A percentile compares a stretch with the other conserved stretches of the same genome.
Evolutionary conservation across 202 grass and related monocot species (phyloP).

Genomic region (Elaeis oleifera): DNA sequence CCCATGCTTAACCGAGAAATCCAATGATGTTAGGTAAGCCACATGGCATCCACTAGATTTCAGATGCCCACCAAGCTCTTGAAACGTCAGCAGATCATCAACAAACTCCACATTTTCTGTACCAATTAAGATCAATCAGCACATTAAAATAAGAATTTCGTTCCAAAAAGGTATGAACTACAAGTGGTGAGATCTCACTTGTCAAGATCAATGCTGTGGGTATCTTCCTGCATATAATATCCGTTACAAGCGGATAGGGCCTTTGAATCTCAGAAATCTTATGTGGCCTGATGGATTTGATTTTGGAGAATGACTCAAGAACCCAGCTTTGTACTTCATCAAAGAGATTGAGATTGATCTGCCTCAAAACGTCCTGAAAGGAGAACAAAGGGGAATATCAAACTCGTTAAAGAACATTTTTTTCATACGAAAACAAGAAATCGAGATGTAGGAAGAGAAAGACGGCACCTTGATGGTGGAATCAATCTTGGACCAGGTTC

Average conservation of each 20-base stretch:
- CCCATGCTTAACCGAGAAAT: conserved; percentile 54
- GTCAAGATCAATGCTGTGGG: conserved; percentile 65
- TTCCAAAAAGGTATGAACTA: conserved; percentile 5
- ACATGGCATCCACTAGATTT: conserved; percentile 56
- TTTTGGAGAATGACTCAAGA: conserved; percentile 41
- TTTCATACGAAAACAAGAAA: neutral
- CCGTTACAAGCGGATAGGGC: conserved; percentile 52
- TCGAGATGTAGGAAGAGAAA: neutral
- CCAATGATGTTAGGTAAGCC: conserved; percentile 47
- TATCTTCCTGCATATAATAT: conserved; percentile 58
- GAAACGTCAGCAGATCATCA: conserved; percentile 61
- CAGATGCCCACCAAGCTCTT: conserved; percentile 54
- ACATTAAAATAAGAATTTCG: neutral
- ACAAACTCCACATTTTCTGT: conserved; percentile 80
- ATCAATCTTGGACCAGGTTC: conserved; percentile 74
- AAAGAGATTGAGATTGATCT: conserved; percentile 70
- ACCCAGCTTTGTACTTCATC: conserved; percentile 70
- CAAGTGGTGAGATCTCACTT: conserved; percentile 28
- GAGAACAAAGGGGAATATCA: neutral
- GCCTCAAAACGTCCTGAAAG: conserved; percentile 51
- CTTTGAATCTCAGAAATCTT: conserved; percentile 37
- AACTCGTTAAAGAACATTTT: neutral
- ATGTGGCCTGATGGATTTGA: conserved; percentile 22
- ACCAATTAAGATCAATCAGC: conserved; percentile 13
- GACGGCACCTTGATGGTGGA: conserved; percentile 49